Base-by-base conservation (phyloP, 768 basidiomycete species). In the Chalciporus sphaerocephalus region DNA sequence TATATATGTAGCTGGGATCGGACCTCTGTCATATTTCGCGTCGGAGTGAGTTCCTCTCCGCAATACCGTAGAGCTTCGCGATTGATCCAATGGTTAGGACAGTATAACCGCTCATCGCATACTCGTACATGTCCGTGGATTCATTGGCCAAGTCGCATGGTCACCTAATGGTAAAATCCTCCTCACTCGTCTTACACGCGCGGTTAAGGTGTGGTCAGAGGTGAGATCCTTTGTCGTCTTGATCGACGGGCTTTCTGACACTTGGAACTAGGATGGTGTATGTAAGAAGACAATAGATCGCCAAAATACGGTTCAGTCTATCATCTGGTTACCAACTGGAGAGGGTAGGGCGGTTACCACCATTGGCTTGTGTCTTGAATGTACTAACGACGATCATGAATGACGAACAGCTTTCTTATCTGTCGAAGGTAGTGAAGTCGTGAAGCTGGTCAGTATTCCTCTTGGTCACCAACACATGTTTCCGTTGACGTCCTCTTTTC, bases 141-240 rank as follows among this genome's bases (percentile, higher is more conserved):
- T 79, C 58, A 71, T 78, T 48, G 72, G 72, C 27, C 77, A 79
- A 55, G 77, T 79, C 16, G 77, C 75, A 5, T 79, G 77, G 76
- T 75, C 75, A 34, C 79, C 77, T 5, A 71, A 64, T 33, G 74
- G 78, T 18, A 62, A 51, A 42, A 47, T 65, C 17, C 61, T 79
- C 36, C 63, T 79, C 36, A 75, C 77, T 23, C 74, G 76, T 54
- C 67, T 75, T 43, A 69, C 62, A 44, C 74, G 73, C 25, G 69
- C 69, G 35, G 65, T 79, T 46, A 79, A 80, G 57, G 64, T 79
- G 42, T 79, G 77, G 77, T 73, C 67, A 5, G 72, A 74, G 60
- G 76, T 75, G 43, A 40, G 65, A 55, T 36, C 43, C 25, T 33
- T 40, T 34, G 17, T 46, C 18, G 22, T 41, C 21, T 37, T 3